Conservation (phyloP, 208 protist genomes). For the Acanthamoeba lugdunensis region DNA sequence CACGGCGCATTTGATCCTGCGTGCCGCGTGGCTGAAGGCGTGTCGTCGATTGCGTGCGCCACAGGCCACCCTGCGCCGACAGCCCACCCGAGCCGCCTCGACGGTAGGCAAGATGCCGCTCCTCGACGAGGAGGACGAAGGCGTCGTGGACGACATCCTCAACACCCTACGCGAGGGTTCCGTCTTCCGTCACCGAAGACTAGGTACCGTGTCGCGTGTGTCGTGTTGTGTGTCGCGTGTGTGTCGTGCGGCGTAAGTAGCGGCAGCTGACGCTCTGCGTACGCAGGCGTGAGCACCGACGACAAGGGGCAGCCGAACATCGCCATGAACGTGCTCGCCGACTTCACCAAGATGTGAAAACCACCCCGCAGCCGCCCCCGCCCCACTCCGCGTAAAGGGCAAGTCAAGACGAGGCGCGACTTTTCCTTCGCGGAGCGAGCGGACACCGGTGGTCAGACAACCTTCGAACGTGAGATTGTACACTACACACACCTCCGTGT, state of each 20-base stretch:
- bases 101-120: background rate
- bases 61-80: background rate
- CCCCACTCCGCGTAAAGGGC: too few species aligned
- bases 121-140: background rate
- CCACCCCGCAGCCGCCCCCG: too few species aligned
- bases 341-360: background rate
- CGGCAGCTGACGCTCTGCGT: too few species aligned
- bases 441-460: too few species aligned
- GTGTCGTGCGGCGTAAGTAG: background rate
- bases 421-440: background rate
- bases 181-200: background rate
- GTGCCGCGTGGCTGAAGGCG: background rate
- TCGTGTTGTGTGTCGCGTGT: background rate
- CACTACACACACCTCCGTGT: too few species aligned
- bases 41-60: background rate
- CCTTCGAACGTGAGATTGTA: too few species aligned
- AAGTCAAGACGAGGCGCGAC: conserved; percentile 3
- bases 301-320: background rate
- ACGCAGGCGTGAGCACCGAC: background rate
- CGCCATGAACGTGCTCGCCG: background rate
- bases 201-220: background rate
- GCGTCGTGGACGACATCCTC: background rate
- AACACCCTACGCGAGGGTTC: background rate
- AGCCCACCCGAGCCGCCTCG: too few species aligned
- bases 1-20: background rate